Evolutionary conservation across 495 filamentous ascomycete genomes (phyloP), one percentile per base, ranked within the genome.

Genomic region (Penicillium pulvis): DNA sequence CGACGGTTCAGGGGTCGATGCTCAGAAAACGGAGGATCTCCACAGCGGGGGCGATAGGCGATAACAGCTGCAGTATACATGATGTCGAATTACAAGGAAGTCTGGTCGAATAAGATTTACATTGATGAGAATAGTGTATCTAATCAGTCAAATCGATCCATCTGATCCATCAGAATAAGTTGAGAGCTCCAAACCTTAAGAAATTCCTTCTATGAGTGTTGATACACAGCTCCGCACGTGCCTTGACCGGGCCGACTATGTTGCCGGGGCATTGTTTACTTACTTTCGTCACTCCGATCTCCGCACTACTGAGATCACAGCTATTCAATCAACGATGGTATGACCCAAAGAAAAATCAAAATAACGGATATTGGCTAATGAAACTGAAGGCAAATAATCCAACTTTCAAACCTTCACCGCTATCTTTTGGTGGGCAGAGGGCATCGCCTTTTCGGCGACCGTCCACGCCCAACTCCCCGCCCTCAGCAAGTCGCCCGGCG

Each of bases 391-490:
- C 75, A 45, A 73, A 71, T 36, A 77, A 76, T 61, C 65, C 73
- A 43, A 70, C 82, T 47, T 90, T 89, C 76, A 90, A 90, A 66
- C 87, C 88, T 17, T 90, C 88, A 11, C 85, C 87, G 16, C 73
- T 90, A 51, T 88, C 85, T 44, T 88, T 86, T 72, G 83, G 83
- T 62, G 86, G 85, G 23, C 84, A 83, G 42, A 80, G 89, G 70
- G 82, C 83, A 53, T 91, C 89, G 7, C 89, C 89, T n/a, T 92
- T 92, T 67, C 85, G 87, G 11, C 81, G 88, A 51, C 85, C 86
- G 3, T 79, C 76, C 4, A 79, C 76, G 1, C 74, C 75, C 49
- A 74, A 72, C 63, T 79, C 79, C 63, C 71, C 81, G 63, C 70
- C 80, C 39, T 68, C 72, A 39, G 67, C 80, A 43, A 66, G 68